phyloP scores from a whole-genome alignment of 805 yeast species.

The Candida koratica region DNA sequence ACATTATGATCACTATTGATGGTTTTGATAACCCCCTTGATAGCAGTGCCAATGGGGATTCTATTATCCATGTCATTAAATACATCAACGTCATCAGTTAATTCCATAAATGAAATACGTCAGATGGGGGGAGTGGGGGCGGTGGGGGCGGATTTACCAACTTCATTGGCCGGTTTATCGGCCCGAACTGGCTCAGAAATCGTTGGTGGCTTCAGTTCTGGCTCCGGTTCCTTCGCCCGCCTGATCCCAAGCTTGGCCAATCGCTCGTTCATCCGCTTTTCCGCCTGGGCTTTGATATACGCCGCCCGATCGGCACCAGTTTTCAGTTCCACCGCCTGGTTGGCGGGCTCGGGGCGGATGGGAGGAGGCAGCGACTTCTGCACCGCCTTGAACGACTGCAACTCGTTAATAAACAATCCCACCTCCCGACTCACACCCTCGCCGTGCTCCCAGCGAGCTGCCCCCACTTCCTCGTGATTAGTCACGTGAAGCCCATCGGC shows the following conservation, averaged over 20 bases:
- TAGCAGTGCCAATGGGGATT: conserved; percentile 70
- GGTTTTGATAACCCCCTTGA: conserved; percentile 52
- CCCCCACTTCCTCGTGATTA: conserved; percentile 45
- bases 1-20: conserved; percentile 51
- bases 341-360: conserved; percentile 11
- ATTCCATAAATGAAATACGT: too few relatives aligned
- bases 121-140: conserved; percentile 4
- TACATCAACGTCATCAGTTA: conserved; percentile 9
- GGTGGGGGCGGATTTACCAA: conserved; percentile 12
- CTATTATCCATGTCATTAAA: conserved; percentile 45
- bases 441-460: conserved; percentile 78
- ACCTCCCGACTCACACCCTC: conserved; percentile 67
- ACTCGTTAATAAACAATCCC: conserved; percentile 53
- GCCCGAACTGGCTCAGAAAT: conserved; percentile 4
- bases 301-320: conserved; percentile 74
- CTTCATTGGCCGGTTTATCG: too few relatives aligned
- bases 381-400: conserved; percentile 22
- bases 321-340: conserved; percentile 20
- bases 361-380: conserved; percentile 1
- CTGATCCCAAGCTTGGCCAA: conserved; percentile 76
- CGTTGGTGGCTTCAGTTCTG: conserved; percentile 2
- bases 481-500: conserved; percentile 40
- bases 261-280: conserved; percentile 76
- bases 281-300: conserved; percentile 73
- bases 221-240: conserved; percentile 15